phyloP scores from a whole-genome alignment of 1,284 basidiomycete genomes.

The Trametes versicolor region DNA sequence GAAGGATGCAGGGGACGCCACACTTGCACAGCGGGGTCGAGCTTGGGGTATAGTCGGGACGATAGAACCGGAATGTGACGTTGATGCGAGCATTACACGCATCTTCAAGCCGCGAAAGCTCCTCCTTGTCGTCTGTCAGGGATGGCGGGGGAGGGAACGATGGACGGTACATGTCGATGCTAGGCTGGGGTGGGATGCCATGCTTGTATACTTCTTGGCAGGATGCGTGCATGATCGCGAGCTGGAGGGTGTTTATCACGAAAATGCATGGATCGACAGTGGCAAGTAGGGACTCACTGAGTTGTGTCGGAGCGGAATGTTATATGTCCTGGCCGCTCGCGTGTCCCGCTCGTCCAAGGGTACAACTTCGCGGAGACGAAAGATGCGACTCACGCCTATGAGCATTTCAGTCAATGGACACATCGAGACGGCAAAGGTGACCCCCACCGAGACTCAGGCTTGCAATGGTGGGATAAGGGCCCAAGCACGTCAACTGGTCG shows the following conservation, averaged over 20 bases:
- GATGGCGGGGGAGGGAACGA: slow-evolving; percentile 54
- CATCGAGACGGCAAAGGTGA: slow-evolving; percentile 5
- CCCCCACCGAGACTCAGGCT: slow-evolving; percentile 87
- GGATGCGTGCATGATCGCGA: slow-evolving; percentile 93
- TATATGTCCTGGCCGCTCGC: slow-evolving; percentile 79
- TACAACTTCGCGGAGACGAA: slow-evolving; percentile 81
- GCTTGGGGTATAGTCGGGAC: slow-evolving; percentile 83
- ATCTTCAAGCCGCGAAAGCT: slow-evolving; percentile 17
- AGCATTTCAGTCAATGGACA: background rate
- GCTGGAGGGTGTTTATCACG: slow-evolving; percentile 47
- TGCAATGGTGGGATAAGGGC: slow-evolving; percentile 93
- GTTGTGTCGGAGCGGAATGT: slow-evolving; percentile 87
- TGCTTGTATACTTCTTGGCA: slow-evolving; percentile 93
- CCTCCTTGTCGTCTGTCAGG: slow-evolving; percentile 24
- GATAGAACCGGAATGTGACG: slow-evolving; percentile 90
- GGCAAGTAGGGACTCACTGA: slow-evolving; percentile 56
- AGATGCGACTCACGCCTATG: slow-evolving; percentile 56
- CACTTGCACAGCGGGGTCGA: slow-evolving; percentile 83
- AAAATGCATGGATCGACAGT: slow-evolving; percentile 10
- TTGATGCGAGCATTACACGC: slow-evolving; percentile 83
- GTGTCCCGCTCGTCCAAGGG: slow-evolving; percentile 63
- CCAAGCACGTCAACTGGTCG: slow-evolving; percentile 82
- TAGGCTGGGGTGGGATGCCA: slow-evolving; percentile 77
- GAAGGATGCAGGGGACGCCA: slow-evolving; percentile 77
- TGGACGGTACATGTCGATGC: slow-evolving; percentile 82